Base-by-base conservation (phyloP, 2,329 filamentous ascomycete species). In the Neofusicoccum cordaticola region DNA sequence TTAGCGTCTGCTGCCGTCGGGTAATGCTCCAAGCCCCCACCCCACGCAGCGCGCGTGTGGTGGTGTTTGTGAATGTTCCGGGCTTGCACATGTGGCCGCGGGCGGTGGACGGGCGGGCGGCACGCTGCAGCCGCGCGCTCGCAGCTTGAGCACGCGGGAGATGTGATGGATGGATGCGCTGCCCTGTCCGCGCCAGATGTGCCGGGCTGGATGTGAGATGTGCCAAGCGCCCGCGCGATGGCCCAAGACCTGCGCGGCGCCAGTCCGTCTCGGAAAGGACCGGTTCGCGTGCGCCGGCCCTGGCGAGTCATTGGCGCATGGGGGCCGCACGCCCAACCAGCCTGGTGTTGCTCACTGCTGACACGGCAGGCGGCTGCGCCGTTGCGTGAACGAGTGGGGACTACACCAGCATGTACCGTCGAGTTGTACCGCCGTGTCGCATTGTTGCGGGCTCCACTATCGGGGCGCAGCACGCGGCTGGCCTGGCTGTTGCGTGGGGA, bases 301-400 rank as follows among this genome's bases (percentile, higher is more conserved):
- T n/a, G 53, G 56, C 42, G 41, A 58, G 41, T 45, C 53, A 45
- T 45, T 41, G 4, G 34, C 19, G 15, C 27, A 22, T 13, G 8
- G 35, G 35, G 51, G 9, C 34, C n/a, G 17, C 39, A 4, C 41
- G 13, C 31, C 42, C 42, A 60, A 47, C 42, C 41, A 45, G 7
- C 13, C 53, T 17, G 17, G 11, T 3, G 22, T 17, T 44, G 53
- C 53, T 27, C 39, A 31, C 52, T 57, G 52, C 52, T 57, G 39
- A 45, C 51, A 41, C 53, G 39, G 13, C 15, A 44, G 27, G 4
- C 48, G 48, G 34, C 27, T 48, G 45, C 45, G 27, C 19, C 53
- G 22, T 60, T 39, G 41, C 42, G 56, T 47, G 56, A 60, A 37
- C 17, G 42, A 60, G 56, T 60, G 56, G 56, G 42, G 42, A 35